These are phyloP conservation scores for Penicillium salamii DNA, from an alignment of 495 filamentous ascomycete species.

Conservation along the genomic window DNA sequence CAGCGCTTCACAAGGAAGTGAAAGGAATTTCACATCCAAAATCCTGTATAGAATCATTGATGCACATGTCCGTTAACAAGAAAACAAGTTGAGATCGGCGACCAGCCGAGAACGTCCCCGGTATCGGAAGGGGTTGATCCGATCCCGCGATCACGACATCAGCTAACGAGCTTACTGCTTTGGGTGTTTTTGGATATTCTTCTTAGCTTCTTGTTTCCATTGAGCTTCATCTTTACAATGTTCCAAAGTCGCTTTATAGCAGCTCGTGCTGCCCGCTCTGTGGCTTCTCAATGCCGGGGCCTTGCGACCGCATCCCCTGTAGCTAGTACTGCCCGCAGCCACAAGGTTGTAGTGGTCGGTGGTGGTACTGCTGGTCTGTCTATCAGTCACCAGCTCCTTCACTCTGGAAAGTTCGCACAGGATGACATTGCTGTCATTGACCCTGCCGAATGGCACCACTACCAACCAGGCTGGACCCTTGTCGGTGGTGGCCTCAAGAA, in stretches of 20 bases:
- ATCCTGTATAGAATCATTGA: too few species aligned
- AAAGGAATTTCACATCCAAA: too few species aligned
- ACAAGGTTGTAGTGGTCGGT: constrained; percentile 64
- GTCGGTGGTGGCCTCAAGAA: constrained; percentile 63
- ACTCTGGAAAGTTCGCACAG: constrained; percentile 49
- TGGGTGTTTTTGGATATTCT: neutral
- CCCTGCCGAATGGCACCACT: constrained; percentile 62
- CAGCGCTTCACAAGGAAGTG: too few species aligned
- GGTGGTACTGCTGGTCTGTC: constrained; percentile 61
- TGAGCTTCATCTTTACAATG: constrained; percentile 7
- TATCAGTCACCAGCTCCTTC: constrained; percentile 62
- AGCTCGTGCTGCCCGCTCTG: constrained; percentile 14
- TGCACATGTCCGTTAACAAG: too few species aligned
- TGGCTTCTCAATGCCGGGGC: constrained; percentile 18
- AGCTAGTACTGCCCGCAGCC: constrained; percentile 33
- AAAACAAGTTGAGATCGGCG: neutral
- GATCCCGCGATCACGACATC: constrained; percentile 6
- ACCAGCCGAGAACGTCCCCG: neutral
- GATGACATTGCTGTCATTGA: constrained; percentile 68
- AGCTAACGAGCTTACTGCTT: neutral
- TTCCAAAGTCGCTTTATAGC: constrained; percentile 17
- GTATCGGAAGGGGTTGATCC: neutral
- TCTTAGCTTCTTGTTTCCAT: neutral
- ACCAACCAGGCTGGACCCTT: constrained; percentile 70
- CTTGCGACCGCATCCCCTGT: constrained; percentile 45